Evolutionary conservation across 139 green algal genomes (phyloP).

Genomic region (Nannochloris sp.): DNA sequence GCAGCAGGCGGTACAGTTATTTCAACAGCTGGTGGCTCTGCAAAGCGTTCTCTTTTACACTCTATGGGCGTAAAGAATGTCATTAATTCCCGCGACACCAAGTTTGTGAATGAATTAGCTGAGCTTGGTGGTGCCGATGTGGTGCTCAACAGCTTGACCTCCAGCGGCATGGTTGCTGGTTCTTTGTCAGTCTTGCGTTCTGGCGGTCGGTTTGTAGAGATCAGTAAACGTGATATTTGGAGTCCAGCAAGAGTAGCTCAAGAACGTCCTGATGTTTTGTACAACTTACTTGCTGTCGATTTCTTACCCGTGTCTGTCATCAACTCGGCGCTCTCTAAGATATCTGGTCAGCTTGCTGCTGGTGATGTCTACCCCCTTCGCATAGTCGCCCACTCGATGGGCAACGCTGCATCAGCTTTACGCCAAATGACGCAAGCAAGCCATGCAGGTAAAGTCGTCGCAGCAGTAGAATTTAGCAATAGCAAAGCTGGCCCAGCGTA

Average conservation of each 20-base stretch:
- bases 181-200: constrained; percentile 40
- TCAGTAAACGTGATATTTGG: constrained; percentile 84
- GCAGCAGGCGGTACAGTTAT: constrained; percentile 23
- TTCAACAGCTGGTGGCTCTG: constrained; percentile 35
- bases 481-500: not conserved
- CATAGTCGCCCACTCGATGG: constrained; percentile 26
- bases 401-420: constrained; percentile 42
- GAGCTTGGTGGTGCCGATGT: constrained; percentile 13
- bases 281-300: constrained; percentile 69
- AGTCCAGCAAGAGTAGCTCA: constrained; percentile 33
- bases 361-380: constrained; percentile 37
- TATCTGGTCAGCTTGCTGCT: constrained; percentile 23
- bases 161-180: constrained; percentile 66
- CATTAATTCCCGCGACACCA: constrained; percentile 41
- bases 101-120: constrained; percentile 31
- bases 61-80: constrained; percentile 28
- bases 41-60: constrained; percentile 49
- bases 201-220: constrained; percentile 62
- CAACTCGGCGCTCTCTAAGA: constrained; percentile 11
- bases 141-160: constrained; percentile 73
- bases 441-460: constrained; percentile 74
- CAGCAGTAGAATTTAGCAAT: not conserved
- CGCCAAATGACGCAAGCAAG: constrained; percentile 65
- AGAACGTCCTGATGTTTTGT: constrained; percentile 62
- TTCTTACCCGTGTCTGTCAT: constrained; percentile 59